phyloP scores from a whole-genome alignment of 2,329 filamentous ascomycete species.

The Trichoderma atrobrunneum region DNA sequence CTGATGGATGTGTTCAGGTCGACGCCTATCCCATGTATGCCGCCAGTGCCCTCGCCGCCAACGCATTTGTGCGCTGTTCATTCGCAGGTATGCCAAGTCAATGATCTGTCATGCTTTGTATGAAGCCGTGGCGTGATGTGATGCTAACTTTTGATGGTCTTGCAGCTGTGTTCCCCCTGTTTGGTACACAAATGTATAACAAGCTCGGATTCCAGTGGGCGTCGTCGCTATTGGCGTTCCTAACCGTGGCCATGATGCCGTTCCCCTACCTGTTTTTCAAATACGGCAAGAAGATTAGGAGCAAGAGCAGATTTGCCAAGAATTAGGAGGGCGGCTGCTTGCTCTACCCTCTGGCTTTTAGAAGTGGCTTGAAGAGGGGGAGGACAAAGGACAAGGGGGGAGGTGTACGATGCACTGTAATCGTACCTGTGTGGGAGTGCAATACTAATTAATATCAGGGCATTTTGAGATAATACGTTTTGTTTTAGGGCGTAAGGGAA shows the following conservation, averaged over 20 bases:
- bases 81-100: slow-evolving; percentile 59
- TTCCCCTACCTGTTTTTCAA: slow-evolving; percentile 63
- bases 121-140: background rate
- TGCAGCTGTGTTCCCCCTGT: slow-evolving; percentile 68
- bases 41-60: slow-evolving; percentile 76
- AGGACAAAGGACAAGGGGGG: background rate
- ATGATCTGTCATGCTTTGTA: background rate
- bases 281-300: slow-evolving; percentile 56
- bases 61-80: slow-evolving; percentile 72
- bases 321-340: slow-evolving; percentile 21
- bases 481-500: background rate
- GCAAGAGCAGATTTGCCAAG: slow-evolving; percentile 52
- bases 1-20: slow-evolving; percentile 43
- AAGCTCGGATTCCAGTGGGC: slow-evolving; percentile 70
- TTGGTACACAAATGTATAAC: slow-evolving; percentile 71
- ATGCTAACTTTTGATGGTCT: slow-evolving; percentile 20
- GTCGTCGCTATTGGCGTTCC: slow-evolving; percentile 58
- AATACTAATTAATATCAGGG: background rate
- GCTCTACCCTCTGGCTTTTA: background rate
- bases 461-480: background rate
- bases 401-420: background rate
- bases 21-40: slow-evolving; percentile 76
- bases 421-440: background rate
- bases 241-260: slow-evolving; percentile 60
- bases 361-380: background rate